Percentiles rank a stretch among this genome's conserved stretches.
These are phyloP conservation scores for Aurantiochytrium sp. DNA, from an alignment of 108 stramenopile species.

Conservation along the genomic window DNA sequence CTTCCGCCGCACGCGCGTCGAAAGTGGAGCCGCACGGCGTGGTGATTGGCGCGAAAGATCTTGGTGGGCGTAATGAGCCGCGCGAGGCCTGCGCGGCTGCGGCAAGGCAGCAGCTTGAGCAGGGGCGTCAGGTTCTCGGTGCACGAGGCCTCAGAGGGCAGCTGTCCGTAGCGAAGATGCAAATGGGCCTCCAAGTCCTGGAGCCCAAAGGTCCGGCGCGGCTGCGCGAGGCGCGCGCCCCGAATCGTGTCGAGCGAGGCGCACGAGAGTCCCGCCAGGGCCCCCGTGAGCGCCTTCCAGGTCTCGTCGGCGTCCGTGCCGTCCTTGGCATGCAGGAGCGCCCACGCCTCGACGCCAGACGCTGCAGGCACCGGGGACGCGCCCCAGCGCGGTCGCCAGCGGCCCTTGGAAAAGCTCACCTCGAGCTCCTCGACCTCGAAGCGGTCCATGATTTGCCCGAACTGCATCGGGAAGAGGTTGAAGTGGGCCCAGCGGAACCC, in stretches of 20 bases:
- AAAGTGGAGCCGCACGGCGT: neutral
- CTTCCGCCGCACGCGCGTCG: neutral
- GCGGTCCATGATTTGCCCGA: neutral
- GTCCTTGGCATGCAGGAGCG: neutral
- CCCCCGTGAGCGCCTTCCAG: neutral
- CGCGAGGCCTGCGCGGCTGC: neutral
- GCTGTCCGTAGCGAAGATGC: neutral
- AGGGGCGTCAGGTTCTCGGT: conserved; percentile 5
- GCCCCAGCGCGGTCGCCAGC: neutral
- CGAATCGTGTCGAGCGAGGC: neutral
- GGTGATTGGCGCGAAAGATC: neutral
- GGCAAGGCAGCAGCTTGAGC: conserved; percentile 6
- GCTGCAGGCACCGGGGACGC: neutral
- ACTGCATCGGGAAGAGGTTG: conserved; percentile 18
- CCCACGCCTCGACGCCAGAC: neutral
- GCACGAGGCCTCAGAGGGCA: neutral
- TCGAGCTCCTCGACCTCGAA: neutral
- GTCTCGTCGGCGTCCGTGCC: neutral
- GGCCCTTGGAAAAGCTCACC: neutral
- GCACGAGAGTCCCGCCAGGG: neutral
- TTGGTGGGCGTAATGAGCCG: neutral
- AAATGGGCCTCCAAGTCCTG: neutral
- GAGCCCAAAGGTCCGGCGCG: neutral
- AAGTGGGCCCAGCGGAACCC: neutral
- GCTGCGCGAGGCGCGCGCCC: neutral